Evolutionary conservation across 2,329 filamentous ascomycete species (phyloP), one percentile per base, ranked within the genome.

Genomic region (Xylaria sp.): DNA sequence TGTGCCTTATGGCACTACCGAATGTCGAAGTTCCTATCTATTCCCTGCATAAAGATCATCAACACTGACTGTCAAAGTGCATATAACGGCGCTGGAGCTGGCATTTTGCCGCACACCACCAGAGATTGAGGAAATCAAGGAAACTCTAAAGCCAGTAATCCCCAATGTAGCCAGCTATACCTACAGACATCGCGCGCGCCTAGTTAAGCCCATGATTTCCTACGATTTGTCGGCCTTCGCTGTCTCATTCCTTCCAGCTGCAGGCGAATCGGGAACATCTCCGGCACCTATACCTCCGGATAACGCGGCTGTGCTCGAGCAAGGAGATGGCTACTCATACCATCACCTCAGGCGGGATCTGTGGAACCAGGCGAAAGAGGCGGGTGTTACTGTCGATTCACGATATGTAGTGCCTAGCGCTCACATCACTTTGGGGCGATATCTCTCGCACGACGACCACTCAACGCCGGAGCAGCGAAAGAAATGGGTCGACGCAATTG

Each of bases 391-490:
- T 17, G 85, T 97, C 38, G 90, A 85, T 25, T 92, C 92, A 59
- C 85, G 95, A 64, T 98, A 97, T 77, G 89, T 94, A 27, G 93
- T 97, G 1, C 94, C 94, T 1, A 95, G 92, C 53, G 93, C 93
- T 17, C 95, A 98, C 81, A 86, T 97, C 75, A 97, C 95, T 0
- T 86, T 98, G 64, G 94, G 87, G 0, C 85, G 95, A 3, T 97
- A 96, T 77, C 85, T 97, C 49, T 85, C 84, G 10, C 85, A 88
- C 45, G 81, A 84, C 13, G 92, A 94, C 70, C 87, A 90, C 73
- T 83, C 85, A 42, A 85, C 84, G 7, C 81, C 82, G 0, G 82
- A 82, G 65, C 87, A 87, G 77, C 85, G 94, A 72, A 78, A 82
- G 73, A 79, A 74, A n/a, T 90, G 94, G 83, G 83, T 97, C 15